Conservation (phyloP, 768 basidiomycete species). For the Suillus americanus region DNA sequence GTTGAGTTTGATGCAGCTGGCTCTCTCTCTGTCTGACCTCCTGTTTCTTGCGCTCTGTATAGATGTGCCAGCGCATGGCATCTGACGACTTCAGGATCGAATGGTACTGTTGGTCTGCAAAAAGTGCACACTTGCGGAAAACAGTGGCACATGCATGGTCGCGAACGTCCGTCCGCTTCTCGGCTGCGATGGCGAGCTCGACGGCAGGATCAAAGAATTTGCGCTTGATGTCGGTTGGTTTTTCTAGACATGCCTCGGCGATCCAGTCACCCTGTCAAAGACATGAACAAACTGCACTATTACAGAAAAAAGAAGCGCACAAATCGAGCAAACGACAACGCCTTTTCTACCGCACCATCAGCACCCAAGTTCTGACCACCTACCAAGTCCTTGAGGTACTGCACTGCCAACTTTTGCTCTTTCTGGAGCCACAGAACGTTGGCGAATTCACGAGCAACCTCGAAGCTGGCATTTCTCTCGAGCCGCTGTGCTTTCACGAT, state of each 20-base stretch:
- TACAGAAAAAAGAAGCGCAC: conserved; percentile 39
- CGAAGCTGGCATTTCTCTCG: conserved; percentile 43
- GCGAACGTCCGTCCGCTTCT: conserved; percentile 20
- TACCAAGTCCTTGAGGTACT: conserved; percentile 53
- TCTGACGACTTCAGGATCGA: conserved; percentile 69
- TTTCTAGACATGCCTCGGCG: conserved; percentile 80
- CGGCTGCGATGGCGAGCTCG: conserved; percentile 26
- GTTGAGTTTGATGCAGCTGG: conserved; percentile 27
- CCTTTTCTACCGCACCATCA: conserved; percentile 27
- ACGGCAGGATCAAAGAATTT: conserved; percentile 72
- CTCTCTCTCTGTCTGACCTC: conserved; percentile 61
- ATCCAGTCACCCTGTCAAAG: conserved; percentile 82
- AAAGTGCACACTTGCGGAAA: conserved; percentile 81
- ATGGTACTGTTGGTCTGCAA: conserved; percentile 87
- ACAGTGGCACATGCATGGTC: conserved; percentile 50
- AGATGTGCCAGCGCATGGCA: conserved; percentile 63
- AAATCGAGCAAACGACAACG: conserved; percentile 59
- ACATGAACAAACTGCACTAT: neutral
- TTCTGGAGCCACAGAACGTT: conserved; percentile 86
- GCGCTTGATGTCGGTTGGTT: conserved; percentile 66
- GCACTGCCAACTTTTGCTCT: conserved; percentile 83
- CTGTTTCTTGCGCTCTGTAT: conserved; percentile 67
- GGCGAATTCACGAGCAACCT: conserved; percentile 79
- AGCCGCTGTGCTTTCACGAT: conserved; percentile 73
- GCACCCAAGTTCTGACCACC: conserved; percentile 15